Evolutionary conservation across 1,284 basidiomycete genomes (phyloP), one percentile per base, ranked within the genome.

Genomic region (Serendipita sp.): DNA sequence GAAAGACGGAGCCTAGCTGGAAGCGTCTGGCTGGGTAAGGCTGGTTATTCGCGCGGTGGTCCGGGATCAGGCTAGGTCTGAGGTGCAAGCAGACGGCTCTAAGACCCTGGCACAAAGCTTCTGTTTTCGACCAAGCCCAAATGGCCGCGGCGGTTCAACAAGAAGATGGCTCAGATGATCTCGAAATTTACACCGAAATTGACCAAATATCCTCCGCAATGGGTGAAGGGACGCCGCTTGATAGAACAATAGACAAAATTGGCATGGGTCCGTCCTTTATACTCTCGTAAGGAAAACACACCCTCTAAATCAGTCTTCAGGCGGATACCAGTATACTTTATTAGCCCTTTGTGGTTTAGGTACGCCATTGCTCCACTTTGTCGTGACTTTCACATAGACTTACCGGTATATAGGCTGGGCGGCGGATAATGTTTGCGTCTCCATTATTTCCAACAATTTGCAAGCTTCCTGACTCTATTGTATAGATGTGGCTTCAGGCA

Each of bases 401-500:
- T 44, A 44, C 55, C n/a, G 32, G 30, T 53, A 55, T 72, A 64
- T 68, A 87, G 88, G 88, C 17, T 91, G 88, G 88, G 76, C 88
- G 77, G 88, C 88, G 65, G 89, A 92, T 74, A 91, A 91, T 73
- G 88, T 90, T 71, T 70, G 81, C 38, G 47, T 34, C 41, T 49
- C 47, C 34, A 22, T 62, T 41, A 62, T 47, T 17, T 30, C 32
- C 65, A 62, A 62, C 62, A 61, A 64, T 63, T 49, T 50, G 63
- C 66, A 41, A 55, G 62, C 60, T 66, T 65, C 67, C 73, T 73
- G 66, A 76, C 72, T 66, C 70, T 17, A 68, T 71, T 64, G 65
- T 70, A 66, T 71, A 91, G 88, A 91, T 91, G 88, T 91, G 88
- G 88, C 82, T 92, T 63, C 87, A 91, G 79, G 84, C 85, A 22